Conservation (phyloP, 441 rosid genomes). For the Syzygium syzygioides region DNA sequence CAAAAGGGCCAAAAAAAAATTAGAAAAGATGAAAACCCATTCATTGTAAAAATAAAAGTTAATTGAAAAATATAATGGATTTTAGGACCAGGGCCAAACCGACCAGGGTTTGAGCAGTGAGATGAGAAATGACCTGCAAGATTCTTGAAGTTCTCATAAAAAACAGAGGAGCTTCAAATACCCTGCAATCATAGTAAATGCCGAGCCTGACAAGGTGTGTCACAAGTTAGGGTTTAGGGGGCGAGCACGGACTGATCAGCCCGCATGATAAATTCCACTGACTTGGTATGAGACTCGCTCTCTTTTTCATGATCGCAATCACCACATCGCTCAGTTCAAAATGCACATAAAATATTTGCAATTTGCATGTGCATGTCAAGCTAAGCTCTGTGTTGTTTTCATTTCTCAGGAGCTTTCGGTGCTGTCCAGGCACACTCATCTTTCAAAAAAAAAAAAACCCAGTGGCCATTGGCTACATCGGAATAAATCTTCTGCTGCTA, state of each 20-base stretch:
- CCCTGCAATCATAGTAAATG: background rate
- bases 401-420: background rate
- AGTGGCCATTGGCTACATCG: background rate
- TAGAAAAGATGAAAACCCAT: background rate
- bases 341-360: background rate
- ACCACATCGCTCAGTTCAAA: background rate
- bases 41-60: background rate
- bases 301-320: background rate
- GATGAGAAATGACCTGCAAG: background rate
- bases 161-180: background rate
- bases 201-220: background rate
- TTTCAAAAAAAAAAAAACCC: background rate
- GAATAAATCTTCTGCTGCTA: background rate
- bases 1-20: background rate
- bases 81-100: background rate
- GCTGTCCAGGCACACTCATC: background rate
- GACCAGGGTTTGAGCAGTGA: background rate
- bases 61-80: background rate
- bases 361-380: background rate
- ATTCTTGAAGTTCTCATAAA: background rate
- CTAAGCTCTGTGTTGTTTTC: background rate
- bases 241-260: background rate
- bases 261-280: background rate
- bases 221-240: background rate
- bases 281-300: background rate